Base-by-base conservation (phyloP, 225 moss, liverwort and hornwort genomes). In the Bryoerythrophyllum caledonicum region DNA sequence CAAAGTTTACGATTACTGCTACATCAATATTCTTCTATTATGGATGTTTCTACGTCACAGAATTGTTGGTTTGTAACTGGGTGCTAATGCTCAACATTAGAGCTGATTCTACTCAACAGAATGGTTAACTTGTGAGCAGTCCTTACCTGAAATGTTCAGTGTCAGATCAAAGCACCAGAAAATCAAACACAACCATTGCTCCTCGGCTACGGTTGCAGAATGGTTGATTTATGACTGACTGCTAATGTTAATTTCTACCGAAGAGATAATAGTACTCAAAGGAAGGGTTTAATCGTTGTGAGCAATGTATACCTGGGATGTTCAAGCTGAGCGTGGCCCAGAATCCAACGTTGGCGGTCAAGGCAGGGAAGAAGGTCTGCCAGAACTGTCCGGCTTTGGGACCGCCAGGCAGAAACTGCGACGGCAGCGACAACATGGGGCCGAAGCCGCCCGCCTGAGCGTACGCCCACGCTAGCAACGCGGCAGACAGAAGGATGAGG, bases 261-360 rank as follows among this genome's bases (percentile, higher is more conserved):
- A 35, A 32, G 32, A 5, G 32, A 2, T 32, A n/a, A n/a, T n/a
- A n/a, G n/a, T n/a, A n/a, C n/a, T n/a, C n/a, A n/a, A n/a, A n/a
- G n/a, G 32, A 32, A 32, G 32, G 32, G 5, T 32, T 32, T 32
- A 5, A 35, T 35, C 3, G 35, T 7, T 35, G 35, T 35, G 35
- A 35, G 52, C 17, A 51, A 38, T 26, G 17, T 59, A 76, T 76
- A 96, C 95, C 95, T 65, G 95, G 93, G 49, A 96, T 96, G 74
- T 96, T 96, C 66, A 96, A 82, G 82, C 93, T 96, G 59, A 96
- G 87, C 3, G 95, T 93, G 26, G 93, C 95, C 95, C 95, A 96
- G 66, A 93, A 93, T 26, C 95, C 93, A 38, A 96, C 89, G 60
- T 96, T 96, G 1, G 95, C 93, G 14, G 95, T 96, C 57, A 96